Conservation (phyloP, 179 eudicot genomes). For the Silene coronaria region DNA sequence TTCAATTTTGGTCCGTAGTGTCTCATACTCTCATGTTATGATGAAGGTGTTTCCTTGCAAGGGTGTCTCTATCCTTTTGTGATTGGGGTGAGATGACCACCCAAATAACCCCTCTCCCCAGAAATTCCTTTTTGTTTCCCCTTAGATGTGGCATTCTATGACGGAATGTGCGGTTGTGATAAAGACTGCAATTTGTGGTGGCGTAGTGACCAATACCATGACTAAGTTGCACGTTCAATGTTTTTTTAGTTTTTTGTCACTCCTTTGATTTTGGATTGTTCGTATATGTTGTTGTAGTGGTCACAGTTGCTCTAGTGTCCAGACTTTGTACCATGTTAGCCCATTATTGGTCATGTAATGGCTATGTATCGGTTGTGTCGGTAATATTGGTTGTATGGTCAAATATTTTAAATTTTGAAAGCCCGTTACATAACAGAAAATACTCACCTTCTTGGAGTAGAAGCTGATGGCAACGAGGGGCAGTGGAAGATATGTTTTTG, state of each 20-base stretch:
- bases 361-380: not conserved
- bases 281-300: not conserved
- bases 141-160: too few relatives aligned
- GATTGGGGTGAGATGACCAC: not conserved
- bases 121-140: not conserved
- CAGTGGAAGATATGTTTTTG: not conserved
- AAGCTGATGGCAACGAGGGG: not conserved
- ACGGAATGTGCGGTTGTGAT: too few relatives aligned
- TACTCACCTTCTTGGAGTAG: not conserved
- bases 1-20: not conserved
- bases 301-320: too few relatives aligned
- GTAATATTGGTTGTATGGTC: not conserved
- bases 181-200: too few relatives aligned
- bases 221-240: not conserved
- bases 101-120: not conserved
- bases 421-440: not conserved
- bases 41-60: not conserved
- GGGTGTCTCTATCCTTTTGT: too few relatives aligned
- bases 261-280: not conserved
- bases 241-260: not conserved
- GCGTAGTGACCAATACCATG: too few relatives aligned
- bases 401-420: not conserved
- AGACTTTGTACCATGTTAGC: not conserved
- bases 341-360: not conserved
- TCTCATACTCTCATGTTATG: conserved; percentile 2